Base-by-base conservation (phyloP, 2,329 filamentous ascomycete species). In the Pestalotiopsis sp. region DNA sequence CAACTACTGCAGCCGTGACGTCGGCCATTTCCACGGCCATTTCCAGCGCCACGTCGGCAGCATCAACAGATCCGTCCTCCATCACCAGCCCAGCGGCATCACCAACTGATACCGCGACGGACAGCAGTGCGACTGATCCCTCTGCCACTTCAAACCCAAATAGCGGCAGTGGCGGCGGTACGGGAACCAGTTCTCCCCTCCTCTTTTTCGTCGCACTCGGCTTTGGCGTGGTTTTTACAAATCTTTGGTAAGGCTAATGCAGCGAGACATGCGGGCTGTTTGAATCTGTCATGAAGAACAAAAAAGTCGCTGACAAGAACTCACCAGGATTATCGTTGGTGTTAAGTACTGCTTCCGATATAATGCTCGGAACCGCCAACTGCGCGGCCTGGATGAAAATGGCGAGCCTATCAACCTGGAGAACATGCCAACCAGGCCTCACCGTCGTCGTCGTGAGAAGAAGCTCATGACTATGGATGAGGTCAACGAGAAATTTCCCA, bases 321-420 rank as follows among this genome's bases (percentile, higher is more conserved):
- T 65, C 30, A 52, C 4, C 75, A 99, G 96, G 96, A 99, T 99
- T 75, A 99, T 99, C 74, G 96, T 99, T 69, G 96, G 96, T 73
- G 96, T 99, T 70, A 99, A 99, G 83, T 99, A 99, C 81, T 99
- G 96, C 82, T 99, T 99, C 81, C 89, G 96, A 74, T 98, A 99
- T 80, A 98, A 98, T 80, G 94, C 96, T 73, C 91, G 96, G 68
- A 97, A 97, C 77, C 91, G 96, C 64, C 90, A 91, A 69, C 83
- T 94, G 75, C 90, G 93, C 74, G 74, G 74, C 83, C 87, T 81
- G 83, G 92, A 84, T 71, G 92, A 94, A 74, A 92, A 94, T 72
- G 92, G 92, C 77, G 94, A 98, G 70, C 93, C 92, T 17, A 97
- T 99, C 75, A 94, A 94, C 70, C 84, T 99, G 71, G 88, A 94